These are phyloP conservation scores for Clonostachys rosea DNA, from an alignment of 2,329 filamentous ascomycete genomes.

Conservation along the genomic window DNA sequence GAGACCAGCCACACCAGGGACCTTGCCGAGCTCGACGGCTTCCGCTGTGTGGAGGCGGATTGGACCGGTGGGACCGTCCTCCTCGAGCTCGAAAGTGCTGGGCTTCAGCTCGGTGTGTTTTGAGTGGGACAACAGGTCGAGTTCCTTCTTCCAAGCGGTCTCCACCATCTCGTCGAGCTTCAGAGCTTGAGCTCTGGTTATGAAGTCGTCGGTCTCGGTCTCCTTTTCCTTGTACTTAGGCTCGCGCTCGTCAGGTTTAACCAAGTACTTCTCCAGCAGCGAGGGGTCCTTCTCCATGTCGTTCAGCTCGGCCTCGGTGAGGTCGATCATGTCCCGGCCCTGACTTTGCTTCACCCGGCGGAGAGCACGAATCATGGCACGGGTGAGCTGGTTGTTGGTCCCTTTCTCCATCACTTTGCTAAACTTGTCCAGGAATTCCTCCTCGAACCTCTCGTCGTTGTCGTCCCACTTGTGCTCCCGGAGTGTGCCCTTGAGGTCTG, in stretches of 20 bases:
- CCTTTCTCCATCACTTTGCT: slow-evolving; percentile 33
- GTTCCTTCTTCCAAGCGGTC: slow-evolving; percentile 27
- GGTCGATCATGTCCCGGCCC: slow-evolving; percentile 34
- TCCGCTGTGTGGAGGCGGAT: slow-evolving; percentile 32
- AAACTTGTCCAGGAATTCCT: slow-evolving; percentile 50
- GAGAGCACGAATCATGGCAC: slow-evolving; percentile 34
- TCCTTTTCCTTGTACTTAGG: background rate
- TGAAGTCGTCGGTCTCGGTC: background rate
- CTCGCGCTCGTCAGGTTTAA: slow-evolving; percentile 13
- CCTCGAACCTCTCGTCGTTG: slow-evolving; percentile 47
- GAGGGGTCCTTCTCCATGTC: slow-evolving; percentile 32
- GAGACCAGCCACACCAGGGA: slow-evolving; percentile 46
- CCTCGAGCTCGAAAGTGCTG: slow-evolving; percentile 26
- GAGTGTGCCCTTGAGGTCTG: slow-evolving; percentile 40
- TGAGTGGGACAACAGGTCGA: slow-evolving; percentile 22
- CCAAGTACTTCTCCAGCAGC: slow-evolving; percentile 28
- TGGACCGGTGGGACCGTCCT: slow-evolving; percentile 26
- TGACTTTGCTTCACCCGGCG: slow-evolving; percentile 33
- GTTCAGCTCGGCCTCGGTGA: slow-evolving; percentile 43
- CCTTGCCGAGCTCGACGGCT: slow-evolving; percentile 44
- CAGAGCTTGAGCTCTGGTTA: slow-evolving; percentile 18
- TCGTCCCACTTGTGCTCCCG: slow-evolving; percentile 53
- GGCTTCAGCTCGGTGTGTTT: slow-evolving; percentile 23
- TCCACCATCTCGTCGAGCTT: slow-evolving; percentile 30
- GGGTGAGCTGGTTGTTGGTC: slow-evolving; percentile 33